These are phyloP conservation scores for Agaricus blazei DNA, from an alignment of 768 basidiomycete species.

Conservation along the genomic window DNA sequence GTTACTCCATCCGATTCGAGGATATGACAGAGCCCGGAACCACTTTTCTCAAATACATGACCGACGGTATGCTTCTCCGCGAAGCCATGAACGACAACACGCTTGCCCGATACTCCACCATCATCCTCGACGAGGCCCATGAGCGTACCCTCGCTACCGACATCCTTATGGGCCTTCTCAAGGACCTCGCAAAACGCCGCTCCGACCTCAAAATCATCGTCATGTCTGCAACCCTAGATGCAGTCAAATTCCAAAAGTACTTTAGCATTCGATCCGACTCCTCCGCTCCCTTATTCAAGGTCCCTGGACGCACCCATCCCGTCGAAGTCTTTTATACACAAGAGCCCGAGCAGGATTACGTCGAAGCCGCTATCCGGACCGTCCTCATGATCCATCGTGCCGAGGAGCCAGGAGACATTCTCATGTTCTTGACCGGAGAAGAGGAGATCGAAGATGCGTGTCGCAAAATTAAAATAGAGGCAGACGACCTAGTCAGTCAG, in stretches of 20 bases:
- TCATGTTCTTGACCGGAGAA: conserved; percentile 96
- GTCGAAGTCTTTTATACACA: conserved; percentile 95
- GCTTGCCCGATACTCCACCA: conserved; percentile 88
- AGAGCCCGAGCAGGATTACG: conserved; percentile 91
- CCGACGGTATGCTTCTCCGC: conserved; percentile 97
- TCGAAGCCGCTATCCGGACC: conserved; percentile 94
- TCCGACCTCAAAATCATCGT: conserved; percentile 93
- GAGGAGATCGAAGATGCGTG: conserved; percentile 98
- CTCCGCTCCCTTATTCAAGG: conserved; percentile 78
- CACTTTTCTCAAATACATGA: conserved; percentile 99
- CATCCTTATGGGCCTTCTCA: conserved; percentile 96
- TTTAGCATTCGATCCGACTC: conserved; percentile 50
- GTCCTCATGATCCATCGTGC: conserved; percentile 97
- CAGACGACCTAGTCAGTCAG: conserved; percentile 72
- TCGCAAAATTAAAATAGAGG: conserved; percentile 87
- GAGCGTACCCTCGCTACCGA: conserved; percentile 97
- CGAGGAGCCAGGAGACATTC: conserved; percentile 88
- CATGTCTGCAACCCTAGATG: conserved; percentile 98
- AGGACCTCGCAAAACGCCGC: conserved; percentile 74
- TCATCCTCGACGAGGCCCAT: conserved; percentile 98
- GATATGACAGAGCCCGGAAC: conserved; percentile 88
- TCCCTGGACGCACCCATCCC: conserved; percentile 90
- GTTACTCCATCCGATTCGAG: conserved; percentile 98
- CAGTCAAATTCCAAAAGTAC: conserved; percentile 95
- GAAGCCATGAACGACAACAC: conserved; percentile 97